phyloP scores from a whole-genome alignment of 1,284 basidiomycete genomes.

The Heimioporus retisporus region DNA sequence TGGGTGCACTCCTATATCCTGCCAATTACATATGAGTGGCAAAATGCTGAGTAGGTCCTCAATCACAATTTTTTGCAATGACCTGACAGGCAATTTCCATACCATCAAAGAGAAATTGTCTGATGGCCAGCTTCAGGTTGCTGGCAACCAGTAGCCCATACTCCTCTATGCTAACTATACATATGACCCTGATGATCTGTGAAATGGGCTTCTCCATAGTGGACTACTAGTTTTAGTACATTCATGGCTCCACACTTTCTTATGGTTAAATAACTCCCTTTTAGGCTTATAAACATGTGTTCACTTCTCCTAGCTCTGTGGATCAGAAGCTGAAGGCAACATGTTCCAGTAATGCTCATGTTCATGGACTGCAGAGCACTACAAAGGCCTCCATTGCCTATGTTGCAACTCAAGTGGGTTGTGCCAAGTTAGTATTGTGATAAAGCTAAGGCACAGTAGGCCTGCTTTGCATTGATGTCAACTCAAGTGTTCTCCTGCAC shows the following conservation, averaged over 20 bases:
- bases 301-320: constrained; percentile 15
- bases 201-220: neutral
- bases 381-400: constrained; percentile 11
- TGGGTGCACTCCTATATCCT: no score
- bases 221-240: neutral
- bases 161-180: constrained; percentile 4
- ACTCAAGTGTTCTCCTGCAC: constrained; percentile 10
- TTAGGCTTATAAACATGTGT: constrained; percentile 12
- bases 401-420: constrained; percentile 6
- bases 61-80: no score
- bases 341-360: neutral
- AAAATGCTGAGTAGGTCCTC: no score
- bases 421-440: no score
- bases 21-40: no score
- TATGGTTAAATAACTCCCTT: no score
- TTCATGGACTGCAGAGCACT: constrained; percentile 7
- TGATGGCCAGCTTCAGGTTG: neutral
- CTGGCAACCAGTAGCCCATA: constrained; percentile 3
- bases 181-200: neutral
- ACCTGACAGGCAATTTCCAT: no score
- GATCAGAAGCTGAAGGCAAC: constrained; percentile 14
- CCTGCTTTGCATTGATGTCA: neutral
- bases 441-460: neutral
- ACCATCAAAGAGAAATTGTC: no score
- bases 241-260: no score